Conservation (phyloP, 2,329 filamentous ascomycete genomes). For the Paracoccidioides brasiliensis region DNA sequence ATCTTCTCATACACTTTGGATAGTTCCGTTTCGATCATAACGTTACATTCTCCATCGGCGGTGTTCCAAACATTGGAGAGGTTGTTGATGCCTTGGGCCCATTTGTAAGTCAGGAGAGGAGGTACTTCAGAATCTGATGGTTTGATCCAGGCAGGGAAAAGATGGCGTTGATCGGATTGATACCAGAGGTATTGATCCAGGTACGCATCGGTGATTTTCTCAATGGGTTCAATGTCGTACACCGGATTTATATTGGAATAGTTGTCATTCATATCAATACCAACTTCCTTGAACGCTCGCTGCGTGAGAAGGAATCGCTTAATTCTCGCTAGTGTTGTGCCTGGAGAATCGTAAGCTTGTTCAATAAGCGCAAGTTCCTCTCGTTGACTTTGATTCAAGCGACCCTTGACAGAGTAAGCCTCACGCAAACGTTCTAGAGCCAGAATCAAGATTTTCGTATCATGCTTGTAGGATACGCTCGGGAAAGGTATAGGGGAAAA, state of each 20-base stretch:
- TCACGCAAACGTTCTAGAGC: constrained; percentile 86
- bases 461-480: constrained; percentile 97
- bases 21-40: constrained; percentile 94
- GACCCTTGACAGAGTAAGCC: constrained; percentile 93
- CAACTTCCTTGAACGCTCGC: constrained; percentile 96
- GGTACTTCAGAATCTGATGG: constrained; percentile 96
- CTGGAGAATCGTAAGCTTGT: constrained; percentile 94
- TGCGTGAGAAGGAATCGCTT: constrained; percentile 96
- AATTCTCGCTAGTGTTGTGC: constrained; percentile 88
- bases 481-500: constrained; percentile 98
- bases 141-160: constrained; percentile 99
- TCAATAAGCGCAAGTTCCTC: constrained; percentile 95
- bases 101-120: constrained; percentile 89
- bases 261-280: constrained; percentile 99
- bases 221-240: constrained; percentile 96
- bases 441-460: constrained; percentile 95
- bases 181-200: constrained; percentile 99
- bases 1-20: constrained; percentile 99
- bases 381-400: constrained; percentile 92
- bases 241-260: constrained; percentile 98
- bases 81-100: constrained; percentile 99
- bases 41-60: constrained; percentile 88
- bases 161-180: constrained; percentile 88
- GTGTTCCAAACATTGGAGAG: constrained; percentile 90
- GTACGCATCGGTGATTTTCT: constrained; percentile 98